Conservation (phyloP, 2,329 filamentous ascomycete genomes). For the Fusarium devonianum region DNA sequence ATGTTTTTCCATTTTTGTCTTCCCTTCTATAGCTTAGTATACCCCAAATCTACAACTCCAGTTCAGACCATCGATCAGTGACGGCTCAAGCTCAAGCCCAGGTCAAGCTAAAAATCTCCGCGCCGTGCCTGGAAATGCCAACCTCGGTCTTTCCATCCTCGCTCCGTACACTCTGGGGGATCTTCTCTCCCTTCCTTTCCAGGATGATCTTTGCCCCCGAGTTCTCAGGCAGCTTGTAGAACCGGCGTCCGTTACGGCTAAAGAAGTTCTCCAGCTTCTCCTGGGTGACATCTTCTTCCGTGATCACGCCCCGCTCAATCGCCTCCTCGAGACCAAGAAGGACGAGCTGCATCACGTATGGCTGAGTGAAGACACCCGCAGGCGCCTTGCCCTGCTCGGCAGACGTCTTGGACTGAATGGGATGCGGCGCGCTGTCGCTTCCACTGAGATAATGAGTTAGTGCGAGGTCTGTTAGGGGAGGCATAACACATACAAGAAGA, state of each 20-base stretch:
- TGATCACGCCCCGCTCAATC: slow-evolving; percentile 60
- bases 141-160: slow-evolving; percentile 52
- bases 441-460: slow-evolving; percentile 45
- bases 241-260: slow-evolving; percentile 58
- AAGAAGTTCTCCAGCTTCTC: slow-evolving; percentile 64
- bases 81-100: slow-evolving; percentile 45
- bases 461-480: background rate
- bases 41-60: slow-evolving; percentile 5
- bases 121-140: slow-evolving; percentile 52
- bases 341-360: slow-evolving; percentile 71
- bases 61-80: background rate
- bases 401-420: slow-evolving; percentile 62
- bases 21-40: slow-evolving; percentile 1
- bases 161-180: slow-evolving; percentile 50
- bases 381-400: slow-evolving; percentile 61
- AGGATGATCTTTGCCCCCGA: slow-evolving; percentile 45
- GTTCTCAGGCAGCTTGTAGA: slow-evolving; percentile 55
- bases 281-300: slow-evolving; percentile 60
- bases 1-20: slow-evolving; percentile 5
- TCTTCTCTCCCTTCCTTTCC: slow-evolving; percentile 52
- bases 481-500: slow-evolving; percentile 71
- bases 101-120: slow-evolving; percentile 51
- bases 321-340: slow-evolving; percentile 68
- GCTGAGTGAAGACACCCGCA: slow-evolving; percentile 83
- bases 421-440: slow-evolving; percentile 72